Evolutionary conservation across 2,329 filamentous ascomycete species (phyloP).

Genomic region (Stachybotrys elegans): DNA sequence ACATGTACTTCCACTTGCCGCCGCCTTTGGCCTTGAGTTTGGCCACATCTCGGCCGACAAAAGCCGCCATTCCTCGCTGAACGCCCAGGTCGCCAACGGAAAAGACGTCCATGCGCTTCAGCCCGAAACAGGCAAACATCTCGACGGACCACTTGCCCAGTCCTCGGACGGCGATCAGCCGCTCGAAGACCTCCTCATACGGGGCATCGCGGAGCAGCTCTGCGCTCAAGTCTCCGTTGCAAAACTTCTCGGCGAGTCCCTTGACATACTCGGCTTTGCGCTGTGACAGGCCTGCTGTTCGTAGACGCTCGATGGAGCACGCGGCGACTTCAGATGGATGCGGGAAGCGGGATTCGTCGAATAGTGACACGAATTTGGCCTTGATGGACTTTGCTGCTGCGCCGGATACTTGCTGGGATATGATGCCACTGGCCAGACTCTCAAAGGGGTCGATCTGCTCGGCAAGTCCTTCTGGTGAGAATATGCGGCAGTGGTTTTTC

Average conservation of each 20-base stretch:
- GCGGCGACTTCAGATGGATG: constrained; percentile 66
- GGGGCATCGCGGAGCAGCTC: constrained; percentile 70
- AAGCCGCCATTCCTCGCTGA: constrained; percentile 89
- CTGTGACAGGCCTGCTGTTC: constrained; percentile 83
- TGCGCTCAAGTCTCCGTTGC: constrained; percentile 67
- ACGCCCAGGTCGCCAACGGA: constrained; percentile 88
- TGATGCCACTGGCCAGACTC: constrained; percentile 78
- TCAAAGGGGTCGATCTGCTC: constrained; percentile 87
- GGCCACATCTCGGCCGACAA: constrained; percentile 73
- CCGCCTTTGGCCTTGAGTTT: constrained; percentile 75
- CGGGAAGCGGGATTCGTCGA: constrained; percentile 60
- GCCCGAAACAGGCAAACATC: constrained; percentile 96
- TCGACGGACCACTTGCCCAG: constrained; percentile 89
- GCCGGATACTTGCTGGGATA: constrained; percentile 93
- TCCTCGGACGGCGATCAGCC: constrained; percentile 79
- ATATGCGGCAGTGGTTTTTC: constrained; percentile 70
- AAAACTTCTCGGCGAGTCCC: constrained; percentile 80
- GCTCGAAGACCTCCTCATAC: constrained; percentile 81
- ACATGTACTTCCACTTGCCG: constrained; percentile 98
- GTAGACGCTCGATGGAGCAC: constrained; percentile 60
- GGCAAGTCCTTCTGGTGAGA: constrained; percentile 75
- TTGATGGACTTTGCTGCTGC: constrained; percentile 89
- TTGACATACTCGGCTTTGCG: constrained; percentile 94
- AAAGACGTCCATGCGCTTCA: constrained; percentile 93
- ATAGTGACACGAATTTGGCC: constrained; percentile 74